phyloP scores from a whole-genome alignment of 1,139 yeast species.

The Taphrina deformans region DNA sequence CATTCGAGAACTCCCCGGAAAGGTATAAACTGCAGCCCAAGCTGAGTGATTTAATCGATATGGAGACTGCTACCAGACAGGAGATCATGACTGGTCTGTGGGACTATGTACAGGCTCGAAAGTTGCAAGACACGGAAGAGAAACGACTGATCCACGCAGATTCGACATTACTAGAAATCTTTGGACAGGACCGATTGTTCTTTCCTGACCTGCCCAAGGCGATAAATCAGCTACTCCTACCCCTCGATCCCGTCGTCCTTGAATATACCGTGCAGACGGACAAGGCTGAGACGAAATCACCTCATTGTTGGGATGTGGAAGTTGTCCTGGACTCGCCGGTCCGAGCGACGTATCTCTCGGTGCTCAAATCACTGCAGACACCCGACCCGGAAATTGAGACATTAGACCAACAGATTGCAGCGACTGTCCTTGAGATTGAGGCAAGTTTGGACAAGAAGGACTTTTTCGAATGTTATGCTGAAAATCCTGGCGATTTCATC shows the following conservation, averaged over 20 bases:
- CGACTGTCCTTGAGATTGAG: conserved; percentile 66
- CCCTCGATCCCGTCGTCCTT: conserved; percentile 74
- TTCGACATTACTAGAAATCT: conserved; percentile 59
- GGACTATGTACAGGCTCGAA: conserved; percentile 80
- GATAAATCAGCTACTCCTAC: conserved; percentile 62
- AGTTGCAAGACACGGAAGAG: conserved; percentile 60
- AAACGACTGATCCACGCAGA: conserved; percentile 67
- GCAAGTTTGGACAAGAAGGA: conserved; percentile 63
- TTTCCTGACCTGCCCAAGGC: conserved; percentile 75
- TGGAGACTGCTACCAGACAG: conserved; percentile 76
- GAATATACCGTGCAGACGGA: conserved; percentile 73
- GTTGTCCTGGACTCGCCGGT: conserved; percentile 61
- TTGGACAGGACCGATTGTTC: conserved; percentile 54
- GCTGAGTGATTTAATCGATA: conserved; percentile 60
- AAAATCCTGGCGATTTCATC: conserved; percentile 75
- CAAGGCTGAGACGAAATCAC: conserved; percentile 44
- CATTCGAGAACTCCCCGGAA: conserved; percentile 71
- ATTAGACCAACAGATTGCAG: conserved; percentile 60
- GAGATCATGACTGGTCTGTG: conserved; percentile 82
- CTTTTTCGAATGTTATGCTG: conserved; percentile 71
- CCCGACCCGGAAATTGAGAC: conserved; percentile 57
- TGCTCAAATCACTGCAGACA: conserved; percentile 41
- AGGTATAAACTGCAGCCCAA: conserved; percentile 64
- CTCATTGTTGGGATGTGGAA: conserved; percentile 58
- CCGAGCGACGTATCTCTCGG: conserved; percentile 48